Percentiles rank a stretch among this genome's conserved stretches.
Conservation (phyloP, 2,329 filamentous ascomycete species). For the Keithomyces neogunnii region DNA sequence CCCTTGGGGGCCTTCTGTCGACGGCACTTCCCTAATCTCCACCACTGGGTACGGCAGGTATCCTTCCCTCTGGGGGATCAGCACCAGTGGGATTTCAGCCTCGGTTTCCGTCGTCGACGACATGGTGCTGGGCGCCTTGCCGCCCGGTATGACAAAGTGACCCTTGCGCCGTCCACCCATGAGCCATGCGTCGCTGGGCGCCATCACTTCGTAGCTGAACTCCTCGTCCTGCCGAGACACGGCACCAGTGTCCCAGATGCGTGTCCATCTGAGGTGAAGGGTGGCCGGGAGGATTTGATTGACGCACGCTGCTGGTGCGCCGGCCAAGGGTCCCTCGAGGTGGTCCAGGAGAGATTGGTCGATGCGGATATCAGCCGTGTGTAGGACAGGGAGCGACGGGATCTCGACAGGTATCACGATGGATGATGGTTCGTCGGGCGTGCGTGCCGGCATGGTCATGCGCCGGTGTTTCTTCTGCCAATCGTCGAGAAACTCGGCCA, state of each 20-base stretch:
- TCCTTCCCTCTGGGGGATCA: constrained; percentile 75
- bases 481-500: constrained; percentile 19
- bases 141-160: constrained; percentile 56
- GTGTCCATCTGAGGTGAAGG: constrained; percentile 54
- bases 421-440: constrained; percentile 37
- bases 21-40: constrained; percentile 59
- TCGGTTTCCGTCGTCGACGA: constrained; percentile 42
- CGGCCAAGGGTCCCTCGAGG: constrained; percentile 18
- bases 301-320: constrained; percentile 41
- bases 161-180: constrained; percentile 74
- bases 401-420: constrained; percentile 89
- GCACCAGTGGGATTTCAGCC: constrained; percentile 57
- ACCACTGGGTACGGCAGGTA: constrained; percentile 69
- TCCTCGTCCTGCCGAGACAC: constrained; percentile 45
- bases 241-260: constrained; percentile 48
- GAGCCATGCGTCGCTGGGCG: constrained; percentile 70
- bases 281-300: constrained; percentile 59
- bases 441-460: constrained; percentile 16
- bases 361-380: constrained; percentile 64
- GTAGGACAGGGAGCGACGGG: constrained; percentile 71
- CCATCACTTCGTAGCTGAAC: constrained; percentile 76
- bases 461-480: constrained; percentile 24
- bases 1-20: constrained; percentile 18
- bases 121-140: constrained; percentile 28
- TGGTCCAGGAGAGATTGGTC: constrained; percentile 25